Base-by-base conservation (phyloP, 2,329 filamentous ascomycete genomes). In the Orbilia ellipsospora region DNA sequence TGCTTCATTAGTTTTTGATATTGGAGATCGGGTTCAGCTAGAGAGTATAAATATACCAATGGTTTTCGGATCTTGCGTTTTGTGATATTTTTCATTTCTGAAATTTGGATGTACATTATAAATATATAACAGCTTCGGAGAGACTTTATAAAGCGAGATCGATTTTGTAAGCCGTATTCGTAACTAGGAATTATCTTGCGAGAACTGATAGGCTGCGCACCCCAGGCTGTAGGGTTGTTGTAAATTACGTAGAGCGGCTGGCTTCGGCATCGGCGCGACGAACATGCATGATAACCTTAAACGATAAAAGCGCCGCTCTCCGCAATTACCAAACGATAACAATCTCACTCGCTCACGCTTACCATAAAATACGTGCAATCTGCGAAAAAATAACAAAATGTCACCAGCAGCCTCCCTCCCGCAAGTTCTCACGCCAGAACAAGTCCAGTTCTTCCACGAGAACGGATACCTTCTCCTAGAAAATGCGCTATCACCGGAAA, bases 391-490 rank as follows among this genome's bases (percentile, higher is more conserved):
- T 26, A 42, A 56, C 5, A 15, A 28, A 50, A 73, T 73, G 69
- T 66, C 69, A 12, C 60, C 67, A 18, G 51, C 62, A 48, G 40
- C 63, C 3, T 68, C 63, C 15, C 23, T 64, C 31, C 64, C 66
- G n/a, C 54, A 59, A 28, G 90, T 90, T 68, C 90, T 97, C 70
- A 90, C 90, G 15, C 82, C 88, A 51, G 85, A 87, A 36, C 93
- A 97, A 81, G 84, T 95, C 55, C 82, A 87, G 57, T 85, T 86
- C 80, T 98, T 96, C 85, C 82, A 90, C 79, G 85, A 88, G 60
- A 92, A 98, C 84, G 95, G 95, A 83, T 98, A 96, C 84, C 90
- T 98, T 75, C 87, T 98, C 80, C 87, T 99, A 79, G 92, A 92
- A 0, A 83, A 90, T 80, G 94, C 92, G 67, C 88, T 98, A 48